These are phyloP conservation scores for Xylariales sp. DNA, from an alignment of 2,329 filamentous ascomycete species.

Conservation along the genomic window DNA sequence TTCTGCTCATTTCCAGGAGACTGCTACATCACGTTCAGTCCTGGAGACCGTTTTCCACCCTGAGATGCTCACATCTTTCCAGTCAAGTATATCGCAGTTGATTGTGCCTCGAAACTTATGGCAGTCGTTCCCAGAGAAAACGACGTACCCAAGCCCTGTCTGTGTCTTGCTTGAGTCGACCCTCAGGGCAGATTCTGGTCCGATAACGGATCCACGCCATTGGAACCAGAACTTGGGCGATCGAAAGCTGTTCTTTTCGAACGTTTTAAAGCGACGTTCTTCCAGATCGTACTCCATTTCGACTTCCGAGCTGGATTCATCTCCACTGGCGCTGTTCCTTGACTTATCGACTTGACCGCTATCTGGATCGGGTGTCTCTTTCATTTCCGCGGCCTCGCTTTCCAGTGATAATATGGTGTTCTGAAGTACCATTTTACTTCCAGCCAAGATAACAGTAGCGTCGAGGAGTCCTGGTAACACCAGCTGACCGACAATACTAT, in stretches of 20 bases:
- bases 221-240: constrained; percentile 21
- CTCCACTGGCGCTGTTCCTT: too few relatives aligned
- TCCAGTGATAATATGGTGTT: not conserved
- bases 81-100: constrained; percentile 16
- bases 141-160: constrained; percentile 18
- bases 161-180: not conserved
- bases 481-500: constrained; percentile 16
- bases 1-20: too few relatives aligned
- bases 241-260: constrained; percentile 20
- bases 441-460: constrained; percentile 16
- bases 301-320: too few relatives aligned
- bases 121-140: constrained; percentile 21
- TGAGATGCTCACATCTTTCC: constrained; percentile 16
- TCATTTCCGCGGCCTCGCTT: not conserved
- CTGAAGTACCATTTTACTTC: constrained; percentile 15
- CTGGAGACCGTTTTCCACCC: constrained; percentile 17
- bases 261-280: constrained; percentile 13
- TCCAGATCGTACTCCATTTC: not conserved
- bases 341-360: too few relatives aligned
- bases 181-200: not conserved
- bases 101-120: constrained; percentile 19
- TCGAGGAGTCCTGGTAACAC: constrained; percentile 7
- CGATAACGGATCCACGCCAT: constrained; percentile 13
- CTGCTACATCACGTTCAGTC: constrained; percentile 10
- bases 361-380: too few relatives aligned